Conservation (phyloP, 371 early-diverging fungal species). For the Fennellomyces sp. region DNA sequence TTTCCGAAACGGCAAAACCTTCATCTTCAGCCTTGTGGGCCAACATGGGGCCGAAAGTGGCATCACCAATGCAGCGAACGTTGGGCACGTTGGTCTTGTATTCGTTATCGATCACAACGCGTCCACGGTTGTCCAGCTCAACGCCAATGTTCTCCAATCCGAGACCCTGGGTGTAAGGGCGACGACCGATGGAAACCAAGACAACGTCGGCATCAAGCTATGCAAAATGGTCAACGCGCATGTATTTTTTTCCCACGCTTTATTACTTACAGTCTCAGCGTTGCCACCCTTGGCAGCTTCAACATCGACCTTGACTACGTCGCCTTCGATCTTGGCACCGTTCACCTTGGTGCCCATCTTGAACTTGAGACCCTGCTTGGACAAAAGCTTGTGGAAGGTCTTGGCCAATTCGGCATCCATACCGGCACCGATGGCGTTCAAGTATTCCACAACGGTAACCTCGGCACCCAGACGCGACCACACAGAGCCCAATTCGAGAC, state of each 20-base stretch:
- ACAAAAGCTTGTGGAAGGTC: slow-evolving; percentile 86
- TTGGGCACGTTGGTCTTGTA: slow-evolving; percentile 90
- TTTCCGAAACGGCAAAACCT: slow-evolving; percentile 94
- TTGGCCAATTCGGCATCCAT: slow-evolving; percentile 96
- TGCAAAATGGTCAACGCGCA: background rate
- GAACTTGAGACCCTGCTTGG: slow-evolving; percentile 98
- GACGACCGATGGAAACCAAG: slow-evolving; percentile 93
- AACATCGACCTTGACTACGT: slow-evolving; percentile 87
- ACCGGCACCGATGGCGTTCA: slow-evolving; percentile 94
- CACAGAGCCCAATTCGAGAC: slow-evolving; percentile 97
- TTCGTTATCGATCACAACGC: slow-evolving; percentile 84
- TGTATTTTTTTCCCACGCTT: background rate
- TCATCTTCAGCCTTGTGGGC: slow-evolving; percentile 99
- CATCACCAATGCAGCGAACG: slow-evolving; percentile 98
- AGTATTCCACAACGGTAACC: slow-evolving; percentile 96
- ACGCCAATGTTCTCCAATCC: slow-evolving; percentile 92
- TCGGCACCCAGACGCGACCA: slow-evolving; percentile 96
- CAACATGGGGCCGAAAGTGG: slow-evolving; percentile 96
- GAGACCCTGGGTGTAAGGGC: slow-evolving; percentile 92
- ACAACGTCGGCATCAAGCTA: slow-evolving; percentile 92
- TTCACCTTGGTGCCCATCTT: slow-evolving; percentile 97
- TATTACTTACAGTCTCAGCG: slow-evolving; percentile 67
- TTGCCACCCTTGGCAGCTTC: slow-evolving; percentile 89
- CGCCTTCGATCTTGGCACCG: slow-evolving; percentile 81
- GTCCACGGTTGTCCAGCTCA: slow-evolving; percentile 86